phyloP scores from a whole-genome alignment of 208 protist genomes.

The Trypanosomatidae sp. region DNA sequence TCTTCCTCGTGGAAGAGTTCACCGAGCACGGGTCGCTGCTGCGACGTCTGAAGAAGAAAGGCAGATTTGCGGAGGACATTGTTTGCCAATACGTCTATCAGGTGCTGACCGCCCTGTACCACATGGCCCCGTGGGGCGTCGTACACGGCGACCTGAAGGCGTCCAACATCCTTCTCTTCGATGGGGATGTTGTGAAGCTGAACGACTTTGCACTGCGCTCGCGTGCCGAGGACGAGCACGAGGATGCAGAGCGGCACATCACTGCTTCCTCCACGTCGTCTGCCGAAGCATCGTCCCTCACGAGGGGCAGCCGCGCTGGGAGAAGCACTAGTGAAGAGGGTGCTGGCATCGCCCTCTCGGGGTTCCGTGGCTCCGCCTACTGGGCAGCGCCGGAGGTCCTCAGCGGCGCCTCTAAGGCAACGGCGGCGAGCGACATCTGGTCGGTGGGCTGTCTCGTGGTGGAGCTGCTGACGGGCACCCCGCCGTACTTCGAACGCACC shows the following conservation, averaged over 20 bases:
- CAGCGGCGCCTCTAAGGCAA: conserved; percentile 35
- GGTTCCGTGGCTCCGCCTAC: conserved; percentile 80
- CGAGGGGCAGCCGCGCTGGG: background rate
- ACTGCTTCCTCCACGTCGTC: conserved; percentile 1
- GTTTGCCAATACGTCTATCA: conserved; percentile 22
- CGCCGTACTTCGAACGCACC: conserved; percentile 71
- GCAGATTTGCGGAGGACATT: conserved; percentile 10
- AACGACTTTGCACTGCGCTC: conserved; percentile 86
- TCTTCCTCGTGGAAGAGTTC: conserved; percentile 80
- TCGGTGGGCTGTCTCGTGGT: conserved; percentile 74
- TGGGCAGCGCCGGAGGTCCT: conserved; percentile 84
- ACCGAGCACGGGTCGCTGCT: conserved; percentile 66
- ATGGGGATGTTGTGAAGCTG: conserved; percentile 69
- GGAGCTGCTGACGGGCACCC: conserved; percentile 72
- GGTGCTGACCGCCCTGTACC: conserved; percentile 20
- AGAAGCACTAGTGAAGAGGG: conserved; percentile 4
- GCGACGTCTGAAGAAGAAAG: conserved; percentile 24
- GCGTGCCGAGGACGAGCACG: conserved; percentile 8
- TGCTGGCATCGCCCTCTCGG: conserved; percentile 7
- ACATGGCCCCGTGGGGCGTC: conserved; percentile 33
- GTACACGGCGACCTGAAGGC: conserved; percentile 91
- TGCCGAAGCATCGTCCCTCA: background rate
- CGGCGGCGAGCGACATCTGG: conserved; percentile 72
- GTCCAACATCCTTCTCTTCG: conserved; percentile 80
- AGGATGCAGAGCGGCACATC: conserved; percentile 2